Evolutionary conservation across 2,329 filamentous ascomycete species (phyloP), one percentile per base, ranked within the genome.

Genomic region (Trichoderma sp.): DNA sequence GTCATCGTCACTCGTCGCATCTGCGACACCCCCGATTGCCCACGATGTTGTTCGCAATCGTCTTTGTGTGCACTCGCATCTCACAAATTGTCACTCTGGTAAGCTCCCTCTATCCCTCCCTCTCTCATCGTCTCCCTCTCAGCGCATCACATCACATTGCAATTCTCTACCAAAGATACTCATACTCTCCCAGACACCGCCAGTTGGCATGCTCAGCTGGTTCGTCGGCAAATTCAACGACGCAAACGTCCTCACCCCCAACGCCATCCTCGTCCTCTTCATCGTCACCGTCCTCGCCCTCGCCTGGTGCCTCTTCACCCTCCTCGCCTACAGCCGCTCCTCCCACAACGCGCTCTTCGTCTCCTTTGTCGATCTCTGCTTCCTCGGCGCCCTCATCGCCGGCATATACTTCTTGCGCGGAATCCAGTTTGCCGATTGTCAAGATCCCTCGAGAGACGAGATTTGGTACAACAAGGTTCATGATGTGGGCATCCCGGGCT

Each of bases 391-490:
- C 71, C 85, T 92, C 76, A 91, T 92, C 77, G 89, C 87, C 50
- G 87, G 80, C 75, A 88, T 90, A 71, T 90, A 87, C 81, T 84
- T 84, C 74, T 84, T 91, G 65, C 86, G 89, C 75, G 86, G 84
- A 77, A 89, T 91, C 78, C 81, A 87, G 17, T 78, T 85, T 72
- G 88, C 88, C 70, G 86, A 94, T 84, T 98, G 95, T 86, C 83
- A 88, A 20, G 81, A 85, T 79, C 87, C 93, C 80, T 78, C 78
- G 12, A 77, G 78, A 36, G 83, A 82, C 66, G 82, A 84, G 62
- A 77, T 82, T 26, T 90, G 89, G 80, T 87, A 86, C 76, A 79
- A 88, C 68, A 85, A 86, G 63, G 84, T 94, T 57, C 91, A 91
- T 13, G 84, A 87, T 13, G 88, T 93, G 34, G 84, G 82, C 74